phyloP scores from a whole-genome alignment of 192 early-diverging fungal species.

The Rhizophagus sp. region DNA sequence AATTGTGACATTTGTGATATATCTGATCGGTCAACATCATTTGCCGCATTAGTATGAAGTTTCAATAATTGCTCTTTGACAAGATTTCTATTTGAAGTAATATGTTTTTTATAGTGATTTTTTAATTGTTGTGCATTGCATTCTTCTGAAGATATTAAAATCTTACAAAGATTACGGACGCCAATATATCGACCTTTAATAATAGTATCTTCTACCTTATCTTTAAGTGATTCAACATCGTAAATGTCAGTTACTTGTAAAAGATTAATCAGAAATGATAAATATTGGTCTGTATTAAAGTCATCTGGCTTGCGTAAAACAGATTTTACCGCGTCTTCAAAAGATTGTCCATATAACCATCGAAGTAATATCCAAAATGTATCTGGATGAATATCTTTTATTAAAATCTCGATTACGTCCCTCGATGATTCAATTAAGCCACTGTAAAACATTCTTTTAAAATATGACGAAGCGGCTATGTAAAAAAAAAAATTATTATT shows the following conservation, averaged over 20 bases:
- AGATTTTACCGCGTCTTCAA: neutral
- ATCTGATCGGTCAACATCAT: too few species aligned
- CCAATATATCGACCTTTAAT: neutral
- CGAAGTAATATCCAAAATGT: neutral
- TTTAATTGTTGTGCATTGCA: neutral
- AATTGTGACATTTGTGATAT: too few species aligned
- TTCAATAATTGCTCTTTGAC: too few species aligned
- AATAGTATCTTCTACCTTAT: neutral
- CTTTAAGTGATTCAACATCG: constrained; percentile 8
- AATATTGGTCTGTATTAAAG: neutral
- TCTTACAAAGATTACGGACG: neutral
- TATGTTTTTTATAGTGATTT: neutral
- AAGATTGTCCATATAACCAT: neutral
- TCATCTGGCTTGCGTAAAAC: neutral
- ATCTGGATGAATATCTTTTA: neutral
- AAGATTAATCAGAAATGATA: neutral
- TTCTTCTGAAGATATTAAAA: neutral
- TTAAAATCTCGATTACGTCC: neutral
- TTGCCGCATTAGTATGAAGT: too few species aligned
- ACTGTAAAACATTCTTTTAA: neutral
- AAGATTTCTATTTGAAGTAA: too few species aligned
- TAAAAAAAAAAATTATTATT: neutral
- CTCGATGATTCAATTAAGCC: neutral
- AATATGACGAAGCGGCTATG: neutral
- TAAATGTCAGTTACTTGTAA: constrained; percentile 4